These are phyloP conservation scores for Monilinia aucupariae DNA, from an alignment of 2,329 filamentous ascomycete genomes.

Conservation along the genomic window DNA sequence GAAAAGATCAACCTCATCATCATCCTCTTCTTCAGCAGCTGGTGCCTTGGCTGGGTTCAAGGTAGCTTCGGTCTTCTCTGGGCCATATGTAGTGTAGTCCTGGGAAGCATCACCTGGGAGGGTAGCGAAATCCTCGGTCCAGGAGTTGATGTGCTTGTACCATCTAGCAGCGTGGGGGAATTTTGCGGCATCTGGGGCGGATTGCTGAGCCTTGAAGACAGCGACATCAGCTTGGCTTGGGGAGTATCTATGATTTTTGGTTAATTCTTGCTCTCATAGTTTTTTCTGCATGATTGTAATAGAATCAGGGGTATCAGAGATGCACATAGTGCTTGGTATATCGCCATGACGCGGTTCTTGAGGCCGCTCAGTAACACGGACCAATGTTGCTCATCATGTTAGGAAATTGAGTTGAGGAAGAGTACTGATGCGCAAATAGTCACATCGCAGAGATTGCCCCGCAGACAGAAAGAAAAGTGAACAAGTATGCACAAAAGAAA, in stretches of 20 bases:
- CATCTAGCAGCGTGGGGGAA: conserved; percentile 93
- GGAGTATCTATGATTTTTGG: conserved; percentile 39
- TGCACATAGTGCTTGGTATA: conserved; percentile 68
- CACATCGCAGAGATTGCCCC: conserved; percentile 20
- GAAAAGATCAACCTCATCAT: conserved; percentile 89
- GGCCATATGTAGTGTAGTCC: conserved; percentile 85
- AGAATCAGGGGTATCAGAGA: conserved; percentile 54
- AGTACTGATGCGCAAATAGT: conserved; percentile 22
- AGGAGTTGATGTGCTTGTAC: conserved; percentile 98
- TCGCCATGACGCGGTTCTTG: conserved; percentile 87
- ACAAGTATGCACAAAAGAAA: conserved; percentile 14
- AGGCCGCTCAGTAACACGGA: conserved; percentile 94
- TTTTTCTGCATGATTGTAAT: conserved; percentile 20
- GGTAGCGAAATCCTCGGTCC: conserved; percentile 85
- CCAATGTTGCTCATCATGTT: conserved; percentile 81
- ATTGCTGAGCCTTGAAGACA: conserved; percentile 82
- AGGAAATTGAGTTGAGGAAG: conserved; percentile 29
- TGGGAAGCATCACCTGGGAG: conserved; percentile 89
- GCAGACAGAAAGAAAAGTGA: conserved; percentile 22
- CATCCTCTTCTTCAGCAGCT: conserved; percentile 66
- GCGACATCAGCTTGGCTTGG: conserved; percentile 95
- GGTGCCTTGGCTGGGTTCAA: conserved; percentile 83
- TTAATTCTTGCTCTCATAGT: conserved; percentile 19
- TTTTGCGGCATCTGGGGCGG: conserved; percentile 72
- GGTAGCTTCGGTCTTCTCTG: conserved; percentile 70